Evolutionary conservation across 371 early-diverging fungal species (phyloP).

Genomic region (Mortierella sp.): DNA sequence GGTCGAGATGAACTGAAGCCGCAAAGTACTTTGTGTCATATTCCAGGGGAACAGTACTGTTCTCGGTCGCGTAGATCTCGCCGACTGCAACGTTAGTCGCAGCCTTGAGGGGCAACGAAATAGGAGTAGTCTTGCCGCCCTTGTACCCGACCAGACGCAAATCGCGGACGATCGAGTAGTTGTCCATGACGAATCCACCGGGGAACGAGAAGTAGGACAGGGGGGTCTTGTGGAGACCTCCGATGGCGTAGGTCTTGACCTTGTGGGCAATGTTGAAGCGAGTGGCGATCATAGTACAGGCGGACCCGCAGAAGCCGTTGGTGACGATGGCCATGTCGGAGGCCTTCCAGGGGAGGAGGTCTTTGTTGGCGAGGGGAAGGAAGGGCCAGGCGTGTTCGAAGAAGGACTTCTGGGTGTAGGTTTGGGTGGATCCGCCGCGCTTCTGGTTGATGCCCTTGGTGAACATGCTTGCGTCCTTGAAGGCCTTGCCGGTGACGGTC

Average conservation of each 20-base stretch:
- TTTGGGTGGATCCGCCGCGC: slow-evolving; percentile 36
- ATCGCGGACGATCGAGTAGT: slow-evolving; percentile 35
- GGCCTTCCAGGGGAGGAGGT: slow-evolving; percentile 43
- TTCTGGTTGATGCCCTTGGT: slow-evolving; percentile 45
- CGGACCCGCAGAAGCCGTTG: slow-evolving; percentile 57
- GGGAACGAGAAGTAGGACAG: slow-evolving; percentile 56
- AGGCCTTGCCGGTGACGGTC: slow-evolving; percentile 23
- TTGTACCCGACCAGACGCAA: slow-evolving; percentile 27
- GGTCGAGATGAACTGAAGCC: slow-evolving; percentile 43
- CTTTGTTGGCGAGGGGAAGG: slow-evolving; percentile 45
- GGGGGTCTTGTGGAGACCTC: slow-evolving; percentile 35
- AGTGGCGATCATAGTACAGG: slow-evolving; percentile 56
- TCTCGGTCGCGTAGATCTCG: slow-evolving; percentile 49
- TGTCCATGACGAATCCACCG: slow-evolving; percentile 55
- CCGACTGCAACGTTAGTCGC: slow-evolving; percentile 19
- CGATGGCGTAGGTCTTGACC: slow-evolving; percentile 51
- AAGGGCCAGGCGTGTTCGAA: slow-evolving; percentile 45
- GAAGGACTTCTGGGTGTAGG: slow-evolving; percentile 45
- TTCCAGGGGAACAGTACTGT: slow-evolving; percentile 47
- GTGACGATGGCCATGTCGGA: slow-evolving; percentile 55
- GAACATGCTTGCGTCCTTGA: slow-evolving; percentile 52
- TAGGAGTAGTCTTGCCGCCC: slow-evolving; percentile 15
- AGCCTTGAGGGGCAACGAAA: slow-evolving; percentile 10
- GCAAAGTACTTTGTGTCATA: slow-evolving; percentile 48
- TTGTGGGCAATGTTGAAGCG: slow-evolving; percentile 44